A percentile compares a stretch with the other conserved stretches of the same genome.
These are phyloP conservation scores for Sclerotinia subarctica DNA, from an alignment of 2,329 filamentous ascomycete genomes.

Conservation along the genomic window DNA sequence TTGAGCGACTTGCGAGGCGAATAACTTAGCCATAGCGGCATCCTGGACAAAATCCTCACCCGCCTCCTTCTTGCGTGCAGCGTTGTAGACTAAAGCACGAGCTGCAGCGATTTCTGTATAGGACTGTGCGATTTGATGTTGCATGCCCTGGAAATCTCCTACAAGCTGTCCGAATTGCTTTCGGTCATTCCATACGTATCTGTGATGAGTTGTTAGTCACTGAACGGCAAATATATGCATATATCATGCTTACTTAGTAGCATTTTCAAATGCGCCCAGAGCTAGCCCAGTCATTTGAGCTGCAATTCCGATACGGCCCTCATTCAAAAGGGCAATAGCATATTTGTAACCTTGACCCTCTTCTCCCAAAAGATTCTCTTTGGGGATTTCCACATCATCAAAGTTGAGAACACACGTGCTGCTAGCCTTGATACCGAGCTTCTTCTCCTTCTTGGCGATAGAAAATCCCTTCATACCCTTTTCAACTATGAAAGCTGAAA, in stretches of 20 bases:
- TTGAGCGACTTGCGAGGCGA: conserved; percentile 86
- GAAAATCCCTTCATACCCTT: conserved; percentile 85
- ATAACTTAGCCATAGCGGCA: conserved; percentile 97
- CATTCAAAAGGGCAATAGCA: conserved; percentile 89
- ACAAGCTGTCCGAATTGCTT: conserved; percentile 93
- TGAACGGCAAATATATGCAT: conserved; percentile 7
- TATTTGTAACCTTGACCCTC: conserved; percentile 97
- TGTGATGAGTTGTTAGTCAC: conserved; percentile 37
- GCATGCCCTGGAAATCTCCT: conserved; percentile 98
- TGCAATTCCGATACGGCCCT: conserved; percentile 95
- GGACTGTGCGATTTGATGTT: conserved; percentile 95
- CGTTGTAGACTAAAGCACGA: conserved; percentile 90
- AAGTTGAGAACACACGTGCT: conserved; percentile 98
- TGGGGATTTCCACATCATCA: conserved; percentile 89
- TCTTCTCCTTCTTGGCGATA: conserved; percentile 99
- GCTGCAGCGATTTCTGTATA: conserved; percentile 93
- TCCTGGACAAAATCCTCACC: conserved; percentile 93
- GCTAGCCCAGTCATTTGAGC: conserved; percentile 98
- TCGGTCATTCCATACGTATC: conserved; percentile 97
- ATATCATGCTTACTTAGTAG: conserved; percentile 59
- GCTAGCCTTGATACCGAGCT: conserved; percentile 92
- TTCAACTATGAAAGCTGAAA: conserved; percentile 92
- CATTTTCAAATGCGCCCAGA: conserved; percentile 92
- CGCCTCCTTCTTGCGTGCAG: conserved; percentile 95
- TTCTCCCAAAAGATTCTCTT: conserved; percentile 82